Evolutionary conservation across 495 filamentous ascomycete genomes (phyloP), one percentile per base, ranked within the genome.

Genomic region (Penicillium parvum): DNA sequence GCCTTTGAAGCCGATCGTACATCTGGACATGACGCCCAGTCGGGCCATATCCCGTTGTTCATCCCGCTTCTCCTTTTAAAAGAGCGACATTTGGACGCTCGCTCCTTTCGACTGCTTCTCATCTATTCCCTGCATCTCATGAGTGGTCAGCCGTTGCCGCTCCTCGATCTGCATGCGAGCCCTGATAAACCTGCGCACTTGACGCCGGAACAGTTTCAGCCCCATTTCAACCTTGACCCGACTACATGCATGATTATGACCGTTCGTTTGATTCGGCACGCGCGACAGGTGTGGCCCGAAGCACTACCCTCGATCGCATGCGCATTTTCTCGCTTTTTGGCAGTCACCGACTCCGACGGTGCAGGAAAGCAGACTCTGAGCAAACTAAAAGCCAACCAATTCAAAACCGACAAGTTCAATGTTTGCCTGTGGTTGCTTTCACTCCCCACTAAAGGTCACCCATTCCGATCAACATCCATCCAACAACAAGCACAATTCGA

Each of bases 401-500:
- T 63, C 10, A 58, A 53, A 37, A 59, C 60, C 8, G 40, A 55
- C n/a, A 62, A 56, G 4, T 64, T 64, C 56, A 87, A 88, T 50
- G 56, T 57, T 19, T 63, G 77, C 14, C 68, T 88, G 17, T 61
- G 61, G 9, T 53, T 80, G 12, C 59, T 88, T 25, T 71, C 83
- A n/a, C 21, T 75, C 12, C 76, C 78, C 5, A 53, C 76, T 11
- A 60, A 59, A 20, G 30, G 63, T 8, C 52, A 60, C 10, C 81
- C 83, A 1, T 81, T 75, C 34, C 53, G 64, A 10, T 73, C 70
- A 8, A 59, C 60, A 7, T 55, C 58, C 1, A 55, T 72, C 30
- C 77, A 79, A 46, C 73, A 86, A 45, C 71, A 66, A 38, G 79
- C 82, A 6, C 81, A 86, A 41, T 84, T 86, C 43, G 67, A 74